Conservation (phyloP, 768 basidiomycete genomes). For the Pilatotrama ljubarskyi region DNA sequence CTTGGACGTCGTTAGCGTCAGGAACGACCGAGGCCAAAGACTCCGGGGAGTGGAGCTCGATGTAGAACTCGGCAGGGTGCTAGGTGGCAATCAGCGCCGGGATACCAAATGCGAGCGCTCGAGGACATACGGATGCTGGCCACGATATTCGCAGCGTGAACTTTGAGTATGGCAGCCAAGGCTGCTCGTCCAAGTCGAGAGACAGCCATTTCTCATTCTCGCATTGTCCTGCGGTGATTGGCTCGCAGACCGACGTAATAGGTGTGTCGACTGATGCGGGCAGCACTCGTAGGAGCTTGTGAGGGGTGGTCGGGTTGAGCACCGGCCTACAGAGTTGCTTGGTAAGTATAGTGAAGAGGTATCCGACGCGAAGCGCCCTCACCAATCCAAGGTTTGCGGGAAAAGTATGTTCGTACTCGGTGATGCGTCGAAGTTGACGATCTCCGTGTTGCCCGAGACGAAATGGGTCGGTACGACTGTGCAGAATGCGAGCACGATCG, state of each 20-base stretch:
- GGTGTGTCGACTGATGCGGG: slow-evolving; percentile 45
- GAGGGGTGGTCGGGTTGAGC: slow-evolving; percentile 24
- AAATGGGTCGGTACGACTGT: background rate
- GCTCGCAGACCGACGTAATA: slow-evolving; percentile 39
- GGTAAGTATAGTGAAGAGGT: background rate
- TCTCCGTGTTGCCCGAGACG: slow-evolving; percentile 59
- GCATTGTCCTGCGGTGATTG: slow-evolving; percentile 14
- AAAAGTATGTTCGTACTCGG: slow-evolving; percentile 26
- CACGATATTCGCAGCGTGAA: slow-evolving; percentile 39
- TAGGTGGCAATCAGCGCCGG: slow-evolving; percentile 21
- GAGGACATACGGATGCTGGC: slow-evolving; percentile 35
- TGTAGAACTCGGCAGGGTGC: slow-evolving; percentile 47
- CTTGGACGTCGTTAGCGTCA: background rate
- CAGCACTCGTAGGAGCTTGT: slow-evolving; percentile 39
- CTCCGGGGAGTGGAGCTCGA: slow-evolving; percentile 41
- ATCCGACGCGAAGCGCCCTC: background rate
- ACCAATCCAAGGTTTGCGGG: slow-evolving; percentile 33
- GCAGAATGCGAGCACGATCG: background rate
- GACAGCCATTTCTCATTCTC: slow-evolving; percentile 34
- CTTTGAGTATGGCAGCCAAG: slow-evolving; percentile 27
- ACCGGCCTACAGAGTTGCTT: slow-evolving; percentile 18
- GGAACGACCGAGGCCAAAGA: slow-evolving; percentile 28
- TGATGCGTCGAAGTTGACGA: slow-evolving; percentile 52
- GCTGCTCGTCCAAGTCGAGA: slow-evolving; percentile 30
- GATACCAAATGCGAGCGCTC: background rate